These are phyloP conservation scores for Chytriomyces sp. DNA, from an alignment of 192 early-diverging fungal species.

Conservation along the genomic window DNA sequence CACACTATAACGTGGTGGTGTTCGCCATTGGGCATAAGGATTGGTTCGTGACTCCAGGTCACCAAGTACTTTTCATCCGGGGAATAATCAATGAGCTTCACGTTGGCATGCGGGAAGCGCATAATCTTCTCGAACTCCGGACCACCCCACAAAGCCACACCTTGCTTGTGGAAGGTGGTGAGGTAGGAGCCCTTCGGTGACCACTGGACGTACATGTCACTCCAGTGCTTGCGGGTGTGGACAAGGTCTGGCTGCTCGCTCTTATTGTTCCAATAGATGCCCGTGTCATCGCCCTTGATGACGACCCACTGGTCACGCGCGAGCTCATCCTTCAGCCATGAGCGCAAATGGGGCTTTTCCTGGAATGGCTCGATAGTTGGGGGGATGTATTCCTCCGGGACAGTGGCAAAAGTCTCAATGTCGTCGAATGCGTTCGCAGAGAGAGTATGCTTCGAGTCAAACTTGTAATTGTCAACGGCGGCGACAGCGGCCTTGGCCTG, in stretches of 20 bases:
- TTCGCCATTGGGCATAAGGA: slow-evolving; percentile 68
- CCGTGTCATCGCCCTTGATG: slow-evolving; percentile 81
- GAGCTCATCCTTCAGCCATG: slow-evolving; percentile 83
- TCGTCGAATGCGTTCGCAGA: slow-evolving; percentile 90
- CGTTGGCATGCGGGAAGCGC: slow-evolving; percentile 88
- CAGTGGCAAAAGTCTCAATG: slow-evolving; percentile 77
- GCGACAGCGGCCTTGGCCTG: slow-evolving; percentile 79
- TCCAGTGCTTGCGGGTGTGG: slow-evolving; percentile 84
- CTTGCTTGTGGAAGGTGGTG: slow-evolving; percentile 90
- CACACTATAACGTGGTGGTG: slow-evolving; percentile 66
- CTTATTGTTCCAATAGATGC: slow-evolving; percentile 91
- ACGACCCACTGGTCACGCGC: slow-evolving; percentile 92
- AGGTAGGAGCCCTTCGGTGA: slow-evolving; percentile 94
- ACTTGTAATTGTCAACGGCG: slow-evolving; percentile 70
- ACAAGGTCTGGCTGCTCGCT: slow-evolving; percentile 77
- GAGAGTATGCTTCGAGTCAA: slow-evolving; percentile 82
- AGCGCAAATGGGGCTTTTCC: slow-evolving; percentile 84
- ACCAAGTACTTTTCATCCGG: slow-evolving; percentile 94
- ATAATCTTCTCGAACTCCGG: slow-evolving; percentile 86
- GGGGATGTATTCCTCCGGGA: slow-evolving; percentile 74
- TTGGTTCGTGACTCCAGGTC: slow-evolving; percentile 87
- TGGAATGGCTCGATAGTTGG: slow-evolving; percentile 68
- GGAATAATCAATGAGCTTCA: slow-evolving; percentile 88
- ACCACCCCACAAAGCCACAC: slow-evolving; percentile 96
- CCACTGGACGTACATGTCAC: slow-evolving; percentile 91